Conservation (phyloP, 352 stramenopile genomes). For the Phytopythium sindhum region DNA sequence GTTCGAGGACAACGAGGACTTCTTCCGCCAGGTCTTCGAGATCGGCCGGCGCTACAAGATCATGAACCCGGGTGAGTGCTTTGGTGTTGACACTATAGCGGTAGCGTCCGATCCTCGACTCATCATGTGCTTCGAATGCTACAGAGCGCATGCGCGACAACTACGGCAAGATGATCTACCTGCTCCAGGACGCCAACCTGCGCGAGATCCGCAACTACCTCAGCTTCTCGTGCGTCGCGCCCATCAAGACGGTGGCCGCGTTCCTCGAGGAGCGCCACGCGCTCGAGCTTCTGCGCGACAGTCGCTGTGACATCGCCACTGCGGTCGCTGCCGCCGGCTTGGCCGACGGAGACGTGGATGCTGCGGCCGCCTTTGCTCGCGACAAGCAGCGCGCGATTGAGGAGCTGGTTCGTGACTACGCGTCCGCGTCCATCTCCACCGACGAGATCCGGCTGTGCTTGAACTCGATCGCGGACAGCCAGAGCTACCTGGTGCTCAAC, state of each 20-base stretch:
- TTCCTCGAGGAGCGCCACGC: slow-evolving; percentile 69
- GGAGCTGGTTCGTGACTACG: slow-evolving; percentile 41
- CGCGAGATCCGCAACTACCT: slow-evolving; percentile 67
- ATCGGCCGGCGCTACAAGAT: slow-evolving; percentile 94
- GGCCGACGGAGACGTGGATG: slow-evolving; percentile 9
- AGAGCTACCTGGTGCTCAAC: slow-evolving; percentile 88
- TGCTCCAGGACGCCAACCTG: slow-evolving; percentile 89
- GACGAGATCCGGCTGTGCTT: slow-evolving; percentile 84
- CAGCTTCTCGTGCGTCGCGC: slow-evolving; percentile 70
- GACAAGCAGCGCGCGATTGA: slow-evolving; percentile 36
- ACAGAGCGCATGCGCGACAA: slow-evolving; percentile 83
- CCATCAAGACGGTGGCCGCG: slow-evolving; percentile 68
- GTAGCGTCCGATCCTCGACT: not conserved
- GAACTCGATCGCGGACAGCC: slow-evolving; percentile 96
- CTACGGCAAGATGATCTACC: slow-evolving; percentile 95
- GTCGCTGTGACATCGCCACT: slow-evolving; percentile 60
- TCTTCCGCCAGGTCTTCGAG: slow-evolving; percentile 86
- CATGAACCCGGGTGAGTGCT: slow-evolving; percentile 79
- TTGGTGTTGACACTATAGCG: not conserved
- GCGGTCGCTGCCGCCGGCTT: slow-evolving; percentile 22
- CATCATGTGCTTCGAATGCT: not conserved
- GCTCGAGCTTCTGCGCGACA: slow-evolving; percentile 73
- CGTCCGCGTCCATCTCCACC: slow-evolving; percentile 34
- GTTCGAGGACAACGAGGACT: slow-evolving; percentile 72
- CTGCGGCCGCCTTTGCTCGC: slow-evolving; percentile 18